These are phyloP conservation scores for Botrytis galanthina DNA, from an alignment of 2,329 filamentous ascomycete species.

Conservation along the genomic window DNA sequence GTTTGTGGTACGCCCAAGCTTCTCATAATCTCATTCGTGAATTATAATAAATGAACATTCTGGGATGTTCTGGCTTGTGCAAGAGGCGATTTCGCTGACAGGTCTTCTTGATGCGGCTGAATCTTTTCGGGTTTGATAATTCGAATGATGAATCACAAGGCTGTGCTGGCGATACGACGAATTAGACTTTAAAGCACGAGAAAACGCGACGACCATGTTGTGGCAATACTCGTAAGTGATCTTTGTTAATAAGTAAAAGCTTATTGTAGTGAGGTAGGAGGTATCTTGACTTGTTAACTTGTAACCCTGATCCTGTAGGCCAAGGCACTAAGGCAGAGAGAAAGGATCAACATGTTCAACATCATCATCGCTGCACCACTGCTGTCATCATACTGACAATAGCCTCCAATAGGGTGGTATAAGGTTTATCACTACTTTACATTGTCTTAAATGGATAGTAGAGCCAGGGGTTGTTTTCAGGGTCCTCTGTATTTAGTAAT, in stretches of 20 bases:
- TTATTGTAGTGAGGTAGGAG: not conserved
- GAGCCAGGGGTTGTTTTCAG: not conserved
- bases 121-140: not conserved
- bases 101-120: not conserved
- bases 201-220: not conserved
- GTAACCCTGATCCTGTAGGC: not conserved
- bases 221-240: not conserved
- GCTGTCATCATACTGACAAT: not conserved
- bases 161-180: not conserved
- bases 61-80: not conserved
- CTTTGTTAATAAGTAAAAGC: not conserved
- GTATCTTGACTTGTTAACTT: not conserved
- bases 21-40: not conserved
- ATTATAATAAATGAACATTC: not conserved
- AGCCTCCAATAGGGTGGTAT: not conserved
- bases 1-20: not conserved
- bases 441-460: not conserved
- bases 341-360: not conserved
- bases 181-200: not conserved
- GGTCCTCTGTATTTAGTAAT: not conserved
- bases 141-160: not conserved
- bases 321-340: not conserved
- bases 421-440: constrained; percentile 6
- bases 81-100: not conserved
- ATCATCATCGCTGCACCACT: not conserved